Base-by-base conservation (phyloP, 1,284 basidiomycete species). In the Afroboletus lepidellus region DNA sequence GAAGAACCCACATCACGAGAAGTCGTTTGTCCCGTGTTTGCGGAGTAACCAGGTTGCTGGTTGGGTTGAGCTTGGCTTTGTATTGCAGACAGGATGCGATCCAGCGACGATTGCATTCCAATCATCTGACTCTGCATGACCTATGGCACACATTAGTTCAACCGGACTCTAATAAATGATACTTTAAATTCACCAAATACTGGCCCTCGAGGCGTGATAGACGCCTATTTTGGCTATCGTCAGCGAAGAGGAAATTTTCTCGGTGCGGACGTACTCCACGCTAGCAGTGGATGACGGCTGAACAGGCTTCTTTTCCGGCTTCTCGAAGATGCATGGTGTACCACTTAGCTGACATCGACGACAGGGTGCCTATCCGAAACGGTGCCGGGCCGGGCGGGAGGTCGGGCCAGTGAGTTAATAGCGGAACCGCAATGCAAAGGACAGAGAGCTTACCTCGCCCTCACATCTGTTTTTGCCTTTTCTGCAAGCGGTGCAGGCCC, bases 391-490 rank as follows among this genome's bases (percentile, higher is more conserved):
- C 81, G 83, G 81, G 74, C 76, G 77, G 72, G 74, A 73, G 69
- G 69, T 60, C 84, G 81, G 85, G 74, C 78, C 77, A 77, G 74
- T 76, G 71, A 78, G 77, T 62, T 39, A 62, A 61, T 54, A 53
- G 59, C 54, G 57, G 59, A 60, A 55, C 66, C 69, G 62, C 57
- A 58, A 63, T 16, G 27, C 38, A 47, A 47, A 63, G 51, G 67
- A 55, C 55, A 72, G 57, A 33, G 21, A 63, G 59, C 72, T 58
- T 56, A 87, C 87, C 79, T 92, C 90, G 69, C 88, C 89, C 76
- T 95, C 93, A 67, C 92, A 95, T 65, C 92, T 79, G 75, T 94
- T 95, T 78, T 95, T 95, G 48, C 92, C 92, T 72, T 88, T 90
- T 63, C 91, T 84, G 72, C 91, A 90, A 62, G 84, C 82, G 29